A percentile compares a stretch with the other conserved stretches of the same genome.
phyloP scores from a whole-genome alignment of 2,329 filamentous ascomycete genomes.

The Ceratocystis eucalypticola region DNA sequence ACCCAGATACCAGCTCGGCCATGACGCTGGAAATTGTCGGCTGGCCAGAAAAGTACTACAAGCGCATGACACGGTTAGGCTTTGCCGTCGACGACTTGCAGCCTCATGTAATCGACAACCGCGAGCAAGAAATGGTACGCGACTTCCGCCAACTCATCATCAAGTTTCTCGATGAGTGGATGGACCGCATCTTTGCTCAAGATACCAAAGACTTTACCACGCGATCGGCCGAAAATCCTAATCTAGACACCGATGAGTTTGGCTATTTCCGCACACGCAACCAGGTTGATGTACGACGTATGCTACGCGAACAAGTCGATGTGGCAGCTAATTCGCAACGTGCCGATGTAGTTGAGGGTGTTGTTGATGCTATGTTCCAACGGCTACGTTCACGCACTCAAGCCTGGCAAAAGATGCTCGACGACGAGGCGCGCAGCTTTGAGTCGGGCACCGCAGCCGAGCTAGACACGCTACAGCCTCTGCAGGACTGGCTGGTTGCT shows the following conservation, averaged over 20 bases:
- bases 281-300: constrained; percentile 88
- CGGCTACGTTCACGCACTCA: constrained; percentile 71
- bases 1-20: constrained; percentile 68
- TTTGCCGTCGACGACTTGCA: constrained; percentile 61
- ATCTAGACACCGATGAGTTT: constrained; percentile 76
- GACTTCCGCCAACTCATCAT: constrained; percentile 94
- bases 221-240: constrained; percentile 56
- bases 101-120: constrained; percentile 80
- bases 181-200: constrained; percentile 75
- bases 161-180: constrained; percentile 92
- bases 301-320: constrained; percentile 84
- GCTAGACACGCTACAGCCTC: constrained; percentile 56
- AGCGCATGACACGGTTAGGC: constrained; percentile 85
- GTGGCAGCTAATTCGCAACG: constrained; percentile 75
- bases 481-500: constrained; percentile 93
- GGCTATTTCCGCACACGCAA: constrained; percentile 87
- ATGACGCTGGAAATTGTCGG: constrained; percentile 86
- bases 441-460: constrained; percentile 40
- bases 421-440: constrained; percentile 69
- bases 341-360: constrained; percentile 82
- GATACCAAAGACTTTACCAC: constrained; percentile 72
- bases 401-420: constrained; percentile 75
- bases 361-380: constrained; percentile 90
- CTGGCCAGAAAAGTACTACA: constrained; percentile 92
- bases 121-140: constrained; percentile 77